Base-by-base conservation (phyloP, 2,329 filamentous ascomycete genomes). In the Apiospora marii region DNA sequence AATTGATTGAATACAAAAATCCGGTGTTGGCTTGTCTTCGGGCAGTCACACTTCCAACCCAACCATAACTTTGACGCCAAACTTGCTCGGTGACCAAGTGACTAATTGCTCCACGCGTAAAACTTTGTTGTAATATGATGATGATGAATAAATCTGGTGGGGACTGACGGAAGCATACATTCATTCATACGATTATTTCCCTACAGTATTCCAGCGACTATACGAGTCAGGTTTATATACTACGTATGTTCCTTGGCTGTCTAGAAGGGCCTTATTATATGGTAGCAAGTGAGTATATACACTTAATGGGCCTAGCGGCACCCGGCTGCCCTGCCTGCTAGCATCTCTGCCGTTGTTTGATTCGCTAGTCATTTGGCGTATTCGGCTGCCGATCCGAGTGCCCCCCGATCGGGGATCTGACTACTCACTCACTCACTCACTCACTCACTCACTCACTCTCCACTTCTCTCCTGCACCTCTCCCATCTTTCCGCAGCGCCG, bases 1-100 rank as follows among this genome's bases (percentile, higher is more conserved):
- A 41, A 64, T 41, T 64, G 58, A 64, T 64, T 64, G 58, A 24
- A 64, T 64, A 4, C 22, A 64, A 41, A 41, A 37, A 64, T 64
- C 6, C 19, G 53, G 53, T 61, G 53, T 37, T 22, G 53, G 30
- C 53, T 37, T 61, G 53, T 61, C 10, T 61, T 19, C 30, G 53
- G 53, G 34, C 53, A 61, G 53, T 22, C 30, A 61, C 53, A 61
- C 58, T 24, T 41, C 53, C 13, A 61, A 22, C 58, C 58, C 58
- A 34, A 49, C 46, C 46, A 49, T 49, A 41, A 64, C 10, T 41
- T 14, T 64, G 34, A 6, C 19, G 34, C 2, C 19, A n/a, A 41
- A 41, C 34, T 41, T 64, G 30, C 58, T 41, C 58, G 6, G n/a
- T 14, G 58, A 44, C 7, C 10, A 8, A 41, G 37, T 41, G 37